Evolutionary conservation across 306 rosid genomes (phyloP), one percentile per base, ranked within the genome.

Genomic region (Phaseolus lunatus): DNA sequence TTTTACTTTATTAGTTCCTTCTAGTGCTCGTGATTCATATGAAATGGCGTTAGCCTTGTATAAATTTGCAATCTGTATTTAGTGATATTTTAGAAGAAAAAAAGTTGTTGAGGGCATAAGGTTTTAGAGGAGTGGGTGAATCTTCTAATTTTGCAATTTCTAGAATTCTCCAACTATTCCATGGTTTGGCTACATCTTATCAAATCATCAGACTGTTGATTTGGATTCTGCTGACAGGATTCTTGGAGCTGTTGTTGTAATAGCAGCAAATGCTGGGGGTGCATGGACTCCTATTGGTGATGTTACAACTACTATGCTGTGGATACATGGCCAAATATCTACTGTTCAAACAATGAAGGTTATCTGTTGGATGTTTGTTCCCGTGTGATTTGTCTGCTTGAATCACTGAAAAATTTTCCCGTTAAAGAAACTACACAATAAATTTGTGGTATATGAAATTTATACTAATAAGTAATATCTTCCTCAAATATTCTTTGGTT

Each of bases 221-320:
- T 81, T 70, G 70, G 77, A 87, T 78, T 69, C 65, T 72, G 18
- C 69, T 85, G 83, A 77, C 91, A 95, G 97, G 90, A 85, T 95
- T 87, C 93, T 95, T 78, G 98, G 98, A 86, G 98, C 87, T 83
- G 97, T 92, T 64, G 90, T 94, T 50, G 98, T 95, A 24, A 92
- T 95, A 78, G 96, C 98, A 44, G 98, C 98, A 85, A 95, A 95
- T 77, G 91, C 98, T 13, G 98, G 98, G 74, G 98, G 98, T 77
- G 97, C 98, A 18, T 95, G 98, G 98, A 92, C 97, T 33, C 98
- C 98, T 48, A 95, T 95, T 31, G 98, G 98, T 47, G 98, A 95
- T 85, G 96, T 95, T 67, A 95, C 98, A 71, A 95, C 97, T 29
- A 95, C 97, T 24, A 95, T 95, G 98, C 86, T 95, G 59, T 95